A percentile compares a stretch with the other conserved stretches of the same genome.
phyloP scores from a whole-genome alignment of 1,139 yeast genomes.

The Kurtzmaniella quercitrusa region DNA sequence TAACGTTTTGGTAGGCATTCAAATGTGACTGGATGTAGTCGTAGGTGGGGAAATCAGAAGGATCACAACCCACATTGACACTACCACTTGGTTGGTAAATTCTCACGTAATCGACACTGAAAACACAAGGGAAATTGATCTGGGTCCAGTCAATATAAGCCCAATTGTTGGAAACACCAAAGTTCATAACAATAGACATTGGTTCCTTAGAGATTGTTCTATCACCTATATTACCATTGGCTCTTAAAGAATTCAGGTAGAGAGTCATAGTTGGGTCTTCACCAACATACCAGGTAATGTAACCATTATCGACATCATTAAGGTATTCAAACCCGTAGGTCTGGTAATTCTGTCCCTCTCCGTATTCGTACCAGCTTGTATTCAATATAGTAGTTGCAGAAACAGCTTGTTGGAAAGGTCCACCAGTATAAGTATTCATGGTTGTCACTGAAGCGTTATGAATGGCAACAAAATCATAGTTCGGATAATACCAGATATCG shows the following conservation, averaged over 20 bases:
- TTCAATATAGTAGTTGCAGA: slow-evolving; percentile 23
- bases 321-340: slow-evolving; percentile 23
- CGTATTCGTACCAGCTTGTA: slow-evolving; percentile 23
- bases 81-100: slow-evolving; percentile 22
- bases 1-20: slow-evolving; percentile 19
- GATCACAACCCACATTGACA: slow-evolving; percentile 22
- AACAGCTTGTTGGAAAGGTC: slow-evolving; percentile 28
- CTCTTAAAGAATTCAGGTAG: slow-evolving; percentile 20
- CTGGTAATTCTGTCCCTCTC: slow-evolving; percentile 18
- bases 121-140: slow-evolving; percentile 21
- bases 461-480: slow-evolving; percentile 20
- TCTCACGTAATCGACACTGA: slow-evolving; percentile 24
- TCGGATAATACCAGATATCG: slow-evolving; percentile 29
- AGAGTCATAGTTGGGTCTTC: slow-evolving; percentile 19
- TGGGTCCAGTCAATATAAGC: slow-evolving; percentile 28
- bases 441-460: slow-evolving; percentile 19
- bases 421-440: slow-evolving; percentile 28
- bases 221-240: slow-evolving; percentile 25
- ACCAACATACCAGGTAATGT: slow-evolving; percentile 26
- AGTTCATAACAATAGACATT: slow-evolving; percentile 23
- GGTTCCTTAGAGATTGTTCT: slow-evolving; percentile 25
- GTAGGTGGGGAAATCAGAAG: slow-evolving; percentile 21
- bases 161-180: slow-evolving; percentile 28
- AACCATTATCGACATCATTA: slow-evolving; percentile 20
- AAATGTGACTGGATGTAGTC: slow-evolving; percentile 20